Base-by-base conservation (phyloP, 2,329 filamentous ascomycete species). In the Trichoderma oligosporum region DNA sequence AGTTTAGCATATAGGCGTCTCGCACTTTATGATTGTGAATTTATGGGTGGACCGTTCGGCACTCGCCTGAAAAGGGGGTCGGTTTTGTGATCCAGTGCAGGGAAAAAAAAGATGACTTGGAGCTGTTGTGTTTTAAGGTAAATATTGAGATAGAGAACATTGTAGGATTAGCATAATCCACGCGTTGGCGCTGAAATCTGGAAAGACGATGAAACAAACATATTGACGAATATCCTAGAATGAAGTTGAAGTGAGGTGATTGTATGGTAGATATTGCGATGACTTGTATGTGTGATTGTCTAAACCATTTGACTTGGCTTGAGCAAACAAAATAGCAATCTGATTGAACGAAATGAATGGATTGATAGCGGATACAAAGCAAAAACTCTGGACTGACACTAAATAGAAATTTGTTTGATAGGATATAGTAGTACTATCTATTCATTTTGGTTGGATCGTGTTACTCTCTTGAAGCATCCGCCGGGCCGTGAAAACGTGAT, bases 1-100 rank as follows among this genome's bases (percentile, higher is more conserved):
- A 47, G 27, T 47, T 35, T 39, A 31, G 56, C 51, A 58, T 58
- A 45, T 41, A 47, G 56, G 56, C 48, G 56, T 58, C 46, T 58
- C 25, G 31, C 41, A 41, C 25, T 44, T 18, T 58, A 54, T 53
- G 56, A 58, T 58, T 58, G 56, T 53, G 56, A 29, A 51, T 53
- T 58, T 49, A 33, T 53, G 56, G 56, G 56, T 41, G 38, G 48
- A 42, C 31, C 41, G 29, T 42, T 58, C 29, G 51, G 16, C 31
- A 42, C 41, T 41, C 25, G 20, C 51, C 39, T 39, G 29, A 29
- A 7, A 33, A 29, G 45, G 31, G 24, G 31, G 33, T 18, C 9
- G 35, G 24, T 29, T 33, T 39, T 33, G 18, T 41, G 31, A 24
- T 31, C 27, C 36, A 24, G 18, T 14, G 18, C 27, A 14, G n/a